A percentile compares a stretch with the other conserved stretches of the same genome.
Evolutionary conservation across 148 eudicot species (phyloP).

Genomic region (Rhododendron vialii): DNA sequence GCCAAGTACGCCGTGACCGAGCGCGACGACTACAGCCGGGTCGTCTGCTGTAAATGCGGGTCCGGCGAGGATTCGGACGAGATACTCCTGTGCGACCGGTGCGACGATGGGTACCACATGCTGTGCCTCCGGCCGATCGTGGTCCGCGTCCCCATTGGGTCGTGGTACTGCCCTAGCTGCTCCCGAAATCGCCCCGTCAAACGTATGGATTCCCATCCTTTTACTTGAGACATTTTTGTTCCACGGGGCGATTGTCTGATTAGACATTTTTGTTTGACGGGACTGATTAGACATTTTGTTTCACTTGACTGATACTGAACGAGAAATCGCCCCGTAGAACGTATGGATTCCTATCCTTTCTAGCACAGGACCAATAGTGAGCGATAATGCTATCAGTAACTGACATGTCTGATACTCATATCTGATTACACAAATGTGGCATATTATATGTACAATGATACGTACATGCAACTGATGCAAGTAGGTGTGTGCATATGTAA

Average conservation of each 20-base stretch:
- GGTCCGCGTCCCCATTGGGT: slow-evolving; percentile 69
- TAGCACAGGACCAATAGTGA: neutral
- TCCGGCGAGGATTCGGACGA: slow-evolving; percentile 58
- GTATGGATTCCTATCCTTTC: slow-evolving; percentile 21
- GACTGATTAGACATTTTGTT: too few relatives aligned
- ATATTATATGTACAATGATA: neutral
- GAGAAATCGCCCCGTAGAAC: slow-evolving; percentile 26
- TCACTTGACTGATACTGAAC: too few relatives aligned
- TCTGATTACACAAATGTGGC: neutral
- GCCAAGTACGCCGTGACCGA: slow-evolving; percentile 37
- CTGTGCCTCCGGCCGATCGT: slow-evolving; percentile 67
- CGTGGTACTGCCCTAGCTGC: slow-evolving; percentile 72
- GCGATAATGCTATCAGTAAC: neutral
- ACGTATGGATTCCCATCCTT: slow-evolving; percentile 28
- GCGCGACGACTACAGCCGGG: slow-evolving; percentile 30
- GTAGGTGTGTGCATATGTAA: neutral
- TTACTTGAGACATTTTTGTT: neutral
- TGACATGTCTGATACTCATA: neutral
- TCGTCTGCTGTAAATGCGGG: slow-evolving; percentile 64
- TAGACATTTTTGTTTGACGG: too few relatives aligned
- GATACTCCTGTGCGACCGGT: slow-evolving; percentile 68
- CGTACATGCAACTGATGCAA: neutral
- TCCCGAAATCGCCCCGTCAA: slow-evolving; percentile 29
- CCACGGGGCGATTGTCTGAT: neutral
- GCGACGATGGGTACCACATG: slow-evolving; percentile 84